Base-by-base conservation (phyloP, 352 stramenopile genomes). In the Globisporangium sylvaticum region DNA sequence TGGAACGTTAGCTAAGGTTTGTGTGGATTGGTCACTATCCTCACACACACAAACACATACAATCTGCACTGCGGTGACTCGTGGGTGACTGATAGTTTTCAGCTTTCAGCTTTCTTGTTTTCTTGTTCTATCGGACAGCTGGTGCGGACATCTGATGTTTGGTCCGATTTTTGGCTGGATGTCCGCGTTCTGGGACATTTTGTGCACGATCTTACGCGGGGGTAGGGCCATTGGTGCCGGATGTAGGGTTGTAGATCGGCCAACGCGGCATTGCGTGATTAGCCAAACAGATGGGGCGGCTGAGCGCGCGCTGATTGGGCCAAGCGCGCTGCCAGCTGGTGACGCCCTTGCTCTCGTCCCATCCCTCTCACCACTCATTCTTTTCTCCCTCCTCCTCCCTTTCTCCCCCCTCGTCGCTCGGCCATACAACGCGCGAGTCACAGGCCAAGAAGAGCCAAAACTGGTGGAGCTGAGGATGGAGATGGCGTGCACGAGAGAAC, bases 401-500 rank as follows among this genome's bases (percentile, higher is more conserved):
- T 44, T 60, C 31, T 61, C 55, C 25, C 54, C 55, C 29, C 55
- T 25, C 2, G 31, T 22, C 14, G 29, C 29, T 61, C 52, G 0
- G 20, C 42, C 54, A 59, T 59, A 59, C 54, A 59, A 54, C n/a
- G 10, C 9, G 1, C 39, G 20, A 57, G 42, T 65, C 39, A 64
- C 42, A 20, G 3, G 14, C 18, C 24, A 42, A 57, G 42, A 57
- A 56, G 31, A 65, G 42, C 20, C 42, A 20, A 42, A 57, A 65
- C 42, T 65, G 59, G 59, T 65, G 44, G 59, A 63, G 57, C 18
- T 31, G 42, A 31, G 55, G 55, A 5, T 37, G n/a, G 9, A 12
- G 46, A 37, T 29, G 58, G n/a, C 46, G 60, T 53, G 62, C 62
- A 39, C 53, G 53, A 68, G 63, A 68, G 63, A 68, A 48, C 53